Base-by-base conservation (phyloP, 1,284 basidiomycete species). In the Grifola frondosa region DNA sequence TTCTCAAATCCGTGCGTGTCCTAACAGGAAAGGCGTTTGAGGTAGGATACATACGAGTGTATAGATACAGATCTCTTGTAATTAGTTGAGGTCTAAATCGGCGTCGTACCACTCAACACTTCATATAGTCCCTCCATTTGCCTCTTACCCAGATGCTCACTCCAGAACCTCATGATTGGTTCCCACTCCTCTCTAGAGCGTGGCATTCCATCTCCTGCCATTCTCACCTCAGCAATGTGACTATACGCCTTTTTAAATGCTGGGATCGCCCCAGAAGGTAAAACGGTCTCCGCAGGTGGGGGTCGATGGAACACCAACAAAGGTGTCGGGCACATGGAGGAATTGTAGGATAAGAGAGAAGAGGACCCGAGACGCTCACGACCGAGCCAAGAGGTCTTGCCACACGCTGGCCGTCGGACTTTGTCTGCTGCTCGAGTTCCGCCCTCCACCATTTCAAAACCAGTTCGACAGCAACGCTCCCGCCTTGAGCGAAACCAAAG, bases 401-500 rank as follows among this genome's bases (percentile, higher is more conserved):
- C 15, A 43, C 19, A 16, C 19, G 37, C 37, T 41, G 31, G 42
- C 15, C 22, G 6, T 40, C 16, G 23, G 52, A 43, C 16, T 52
- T 52, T 52, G 55, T 47, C 50, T 59, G 47, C 37, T 57, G 53
- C 40, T 66, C 60, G 30, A 70, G 58, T 52, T 73, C 59, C 19
- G 59, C 38, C 40, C 69, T 72, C 75, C 76, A 78, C 63, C 69
- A 73, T 20, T 65, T 56, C 36, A 88, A 54, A 12, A 71, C 75
- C 23, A 83, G 70, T 62, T 97, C 91, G 1, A 78, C 75, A 3
- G 81, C 88, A 25, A 91, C 78, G 21, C 75, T 89, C 0, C 91
- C 93, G 1, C 93, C 93, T 63, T 97, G 93, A 0, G 79, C 91
- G 56, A 92, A 97, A 5, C 93, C 93, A 54, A 96, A 91, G 11